Percentiles rank a stretch among this genome's conserved stretches.
phyloP scores from a whole-genome alignment of 176 grass and related monocot species.

The Bothriochloa decipiens region DNA sequence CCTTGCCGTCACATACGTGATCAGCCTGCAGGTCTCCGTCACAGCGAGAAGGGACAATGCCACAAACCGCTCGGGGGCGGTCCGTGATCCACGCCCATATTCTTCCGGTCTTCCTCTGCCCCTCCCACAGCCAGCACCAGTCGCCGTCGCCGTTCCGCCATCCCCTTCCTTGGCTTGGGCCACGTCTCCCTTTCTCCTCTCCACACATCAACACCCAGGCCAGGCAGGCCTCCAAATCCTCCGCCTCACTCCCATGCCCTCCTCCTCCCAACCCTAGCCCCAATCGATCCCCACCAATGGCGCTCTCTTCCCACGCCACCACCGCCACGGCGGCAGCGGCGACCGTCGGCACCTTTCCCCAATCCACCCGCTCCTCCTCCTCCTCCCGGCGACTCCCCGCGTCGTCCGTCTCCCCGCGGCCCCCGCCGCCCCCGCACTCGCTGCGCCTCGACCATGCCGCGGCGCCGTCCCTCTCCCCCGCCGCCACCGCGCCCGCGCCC shows the following conservation, averaged over 20 bases:
- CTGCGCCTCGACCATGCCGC: slow-evolving; percentile 51
- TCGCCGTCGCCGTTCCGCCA: slow-evolving; percentile 13
- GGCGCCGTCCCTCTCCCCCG: neutral
- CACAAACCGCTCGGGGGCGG: neutral
- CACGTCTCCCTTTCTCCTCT: slow-evolving; percentile 58
- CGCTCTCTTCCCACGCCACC: slow-evolving; percentile 51
- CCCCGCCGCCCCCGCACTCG: slow-evolving; percentile 37
- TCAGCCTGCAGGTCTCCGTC: too few relatives aligned
- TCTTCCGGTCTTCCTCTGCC: too few relatives aligned
- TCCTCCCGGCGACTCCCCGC: slow-evolving; percentile 19
- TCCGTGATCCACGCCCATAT: neutral
- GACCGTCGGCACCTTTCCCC: slow-evolving; percentile 22
- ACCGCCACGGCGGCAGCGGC: neutral
- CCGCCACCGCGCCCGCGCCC: too few relatives aligned
- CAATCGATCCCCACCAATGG: slow-evolving; percentile 29
- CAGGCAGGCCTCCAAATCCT: slow-evolving; percentile 34
- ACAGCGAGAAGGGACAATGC: neutral
- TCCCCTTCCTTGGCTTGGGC: neutral
- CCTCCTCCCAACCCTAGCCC: slow-evolving; percentile 20
- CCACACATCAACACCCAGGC: slow-evolving; percentile 6
- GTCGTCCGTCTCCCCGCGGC: neutral
- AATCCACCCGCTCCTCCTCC: slow-evolving; percentile 32
- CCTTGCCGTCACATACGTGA: too few relatives aligned
- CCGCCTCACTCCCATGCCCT: slow-evolving; percentile 33
- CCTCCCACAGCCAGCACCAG: neutral